These are phyloP conservation scores for Arxiozyma telluris DNA, from an alignment of 1,139 yeast genomes.

Conservation along the genomic window DNA sequence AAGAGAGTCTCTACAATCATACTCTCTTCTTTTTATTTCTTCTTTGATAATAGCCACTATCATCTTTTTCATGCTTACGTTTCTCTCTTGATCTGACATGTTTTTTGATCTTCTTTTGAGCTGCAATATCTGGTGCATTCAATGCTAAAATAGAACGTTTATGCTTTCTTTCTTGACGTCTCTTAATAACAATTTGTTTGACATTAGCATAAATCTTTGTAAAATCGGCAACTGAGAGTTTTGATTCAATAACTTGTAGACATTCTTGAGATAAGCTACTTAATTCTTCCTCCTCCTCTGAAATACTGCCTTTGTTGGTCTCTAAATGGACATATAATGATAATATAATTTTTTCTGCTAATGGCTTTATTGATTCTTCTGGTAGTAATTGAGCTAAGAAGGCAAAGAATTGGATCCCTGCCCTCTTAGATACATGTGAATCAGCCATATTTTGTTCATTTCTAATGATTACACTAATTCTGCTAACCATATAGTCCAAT, in stretches of 20 bases:
- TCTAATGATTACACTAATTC: conserved; percentile 56
- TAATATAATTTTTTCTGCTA: conserved; percentile 44
- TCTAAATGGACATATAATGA: conserved; percentile 52
- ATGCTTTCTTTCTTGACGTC: conserved; percentile 69
- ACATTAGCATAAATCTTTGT: conserved; percentile 58
- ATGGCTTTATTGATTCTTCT: conserved; percentile 33
- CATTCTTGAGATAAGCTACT: conserved; percentile 59
- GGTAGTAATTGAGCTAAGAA: conserved; percentile 46
- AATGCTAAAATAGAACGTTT: conserved; percentile 72
- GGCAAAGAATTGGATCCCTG: conserved; percentile 54
- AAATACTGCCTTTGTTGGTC: conserved; percentile 32
- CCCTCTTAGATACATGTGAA: conserved; percentile 51
- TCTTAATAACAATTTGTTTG: conserved; percentile 45
- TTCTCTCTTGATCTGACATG: conserved; percentile 70
- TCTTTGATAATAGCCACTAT: conserved; percentile 62
- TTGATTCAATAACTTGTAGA: conserved; percentile 54
- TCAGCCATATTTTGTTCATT: conserved; percentile 50
- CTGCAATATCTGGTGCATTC: conserved; percentile 71
- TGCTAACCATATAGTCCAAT: conserved; percentile 53
- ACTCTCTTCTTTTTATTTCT: conserved; percentile 43
- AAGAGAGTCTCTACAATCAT: background rate
- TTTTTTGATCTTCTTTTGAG: conserved; percentile 65
- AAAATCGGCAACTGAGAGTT: conserved; percentile 66
- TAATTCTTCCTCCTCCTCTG: conserved; percentile 42
- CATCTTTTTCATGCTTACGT: conserved; percentile 66